phyloP scores from a whole-genome alignment of 2,329 filamentous ascomycete species.

The Berkeleyomyces basicola region DNA sequence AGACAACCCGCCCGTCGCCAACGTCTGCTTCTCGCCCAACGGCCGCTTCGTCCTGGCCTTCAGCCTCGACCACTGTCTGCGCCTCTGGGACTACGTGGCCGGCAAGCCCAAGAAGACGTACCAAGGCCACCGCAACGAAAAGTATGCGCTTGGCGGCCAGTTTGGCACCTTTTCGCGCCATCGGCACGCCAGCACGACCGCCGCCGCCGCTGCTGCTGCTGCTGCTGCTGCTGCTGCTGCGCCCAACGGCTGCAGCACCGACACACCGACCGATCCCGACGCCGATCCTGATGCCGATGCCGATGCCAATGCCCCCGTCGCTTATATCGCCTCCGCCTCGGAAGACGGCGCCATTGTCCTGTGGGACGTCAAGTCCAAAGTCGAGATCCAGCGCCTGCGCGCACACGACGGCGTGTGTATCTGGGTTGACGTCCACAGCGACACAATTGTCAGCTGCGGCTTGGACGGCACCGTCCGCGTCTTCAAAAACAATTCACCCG shows the following conservation, averaged over 20 bases:
- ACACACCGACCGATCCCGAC: neutral
- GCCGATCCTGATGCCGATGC: neutral
- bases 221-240: constrained; percentile 3
- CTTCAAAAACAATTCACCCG: constrained; percentile 22
- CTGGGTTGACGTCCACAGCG: constrained; percentile 44
- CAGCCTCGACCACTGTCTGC: constrained; percentile 75
- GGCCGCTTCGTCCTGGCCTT: constrained; percentile 85
- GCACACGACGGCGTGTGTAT: constrained; percentile 44
- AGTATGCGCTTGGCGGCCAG: constrained; percentile 69
- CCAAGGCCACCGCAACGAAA: constrained; percentile 73
- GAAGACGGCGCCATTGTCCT: constrained; percentile 74
- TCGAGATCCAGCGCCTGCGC: constrained; percentile 51
- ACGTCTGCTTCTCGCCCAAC: constrained; percentile 81
- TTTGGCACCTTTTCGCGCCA: constrained; percentile 44
- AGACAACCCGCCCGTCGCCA: constrained; percentile 36
- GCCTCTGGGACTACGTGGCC: constrained; percentile 88
- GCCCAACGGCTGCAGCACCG: neutral
- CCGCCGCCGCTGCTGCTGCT: constrained; percentile 13
- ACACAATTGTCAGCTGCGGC: constrained; percentile 40
- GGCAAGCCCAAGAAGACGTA: constrained; percentile 93
- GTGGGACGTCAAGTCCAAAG: constrained; percentile 83
- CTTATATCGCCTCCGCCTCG: constrained; percentile 67
- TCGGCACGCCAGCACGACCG: constrained; percentile 11
- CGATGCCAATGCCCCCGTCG: constrained; percentile 15
- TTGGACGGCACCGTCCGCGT: constrained; percentile 37